phyloP scores from a whole-genome alignment of 2,329 filamentous ascomycete species.

The Cadophora gregata region DNA sequence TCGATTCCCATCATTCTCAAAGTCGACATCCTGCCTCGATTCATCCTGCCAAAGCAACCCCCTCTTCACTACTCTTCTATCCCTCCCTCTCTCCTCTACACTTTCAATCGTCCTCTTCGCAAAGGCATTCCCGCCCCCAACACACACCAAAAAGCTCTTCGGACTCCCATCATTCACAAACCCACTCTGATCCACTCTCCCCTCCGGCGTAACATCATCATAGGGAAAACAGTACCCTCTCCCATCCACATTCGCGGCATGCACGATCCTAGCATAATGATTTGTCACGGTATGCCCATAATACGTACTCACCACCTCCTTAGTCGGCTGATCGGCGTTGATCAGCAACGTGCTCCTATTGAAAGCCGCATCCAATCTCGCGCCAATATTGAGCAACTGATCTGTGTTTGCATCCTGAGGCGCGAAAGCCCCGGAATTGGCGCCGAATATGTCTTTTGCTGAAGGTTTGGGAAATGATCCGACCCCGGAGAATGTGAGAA shows the following conservation, averaged over 20 bases:
- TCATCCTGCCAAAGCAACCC: conserved; percentile 21
- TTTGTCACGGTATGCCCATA: conserved; percentile 63
- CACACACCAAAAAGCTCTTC: conserved; percentile 28
- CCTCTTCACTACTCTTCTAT: conserved; percentile 21
- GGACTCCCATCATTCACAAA: conserved; percentile 55
- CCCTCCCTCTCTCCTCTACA: too few relatives aligned
- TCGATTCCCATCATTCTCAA: conserved; percentile 4
- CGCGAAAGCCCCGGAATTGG: conserved; percentile 66
- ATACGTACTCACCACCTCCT: conserved; percentile 54
- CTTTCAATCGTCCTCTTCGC: conserved; percentile 20
- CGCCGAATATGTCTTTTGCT: conserved; percentile 69
- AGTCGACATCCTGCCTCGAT: conserved; percentile 14
- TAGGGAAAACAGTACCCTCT: conserved; percentile 70
- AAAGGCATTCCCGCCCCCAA: conserved; percentile 34
- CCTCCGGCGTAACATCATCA: conserved; percentile 65
- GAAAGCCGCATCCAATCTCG: conserved; percentile 32
- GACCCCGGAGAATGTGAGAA: conserved; percentile 47
- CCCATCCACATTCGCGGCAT: conserved; percentile 62
- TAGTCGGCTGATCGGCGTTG: conserved; percentile 57
- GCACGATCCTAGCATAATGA: conserved; percentile 63
- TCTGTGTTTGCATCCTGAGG: conserved; percentile 27
- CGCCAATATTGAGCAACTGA: conserved; percentile 26
- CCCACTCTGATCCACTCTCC: conserved; percentile 63
- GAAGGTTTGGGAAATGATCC: conserved; percentile 61
- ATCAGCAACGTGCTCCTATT: conserved; percentile 32